These are phyloP conservation scores for Arctium minus DNA, from an alignment of 129 eudicot genomes.

Conservation along the genomic window DNA sequence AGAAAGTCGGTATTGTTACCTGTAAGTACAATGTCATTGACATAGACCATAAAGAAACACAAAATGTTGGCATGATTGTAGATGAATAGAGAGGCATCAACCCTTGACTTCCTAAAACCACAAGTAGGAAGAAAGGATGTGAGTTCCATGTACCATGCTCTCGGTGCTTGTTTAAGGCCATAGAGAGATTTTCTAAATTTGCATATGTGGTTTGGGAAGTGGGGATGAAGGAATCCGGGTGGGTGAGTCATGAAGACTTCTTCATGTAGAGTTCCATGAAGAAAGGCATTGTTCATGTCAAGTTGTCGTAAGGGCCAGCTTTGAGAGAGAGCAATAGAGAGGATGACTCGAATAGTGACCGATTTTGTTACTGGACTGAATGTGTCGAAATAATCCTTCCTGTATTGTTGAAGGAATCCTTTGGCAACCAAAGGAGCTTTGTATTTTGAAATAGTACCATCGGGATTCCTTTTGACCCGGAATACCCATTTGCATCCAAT, in stretches of 20 bases:
- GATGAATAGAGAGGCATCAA: neutral
- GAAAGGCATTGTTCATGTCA: neutral
- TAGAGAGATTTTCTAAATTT: neutral
- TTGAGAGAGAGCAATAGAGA: neutral
- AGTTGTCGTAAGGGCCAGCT: neutral
- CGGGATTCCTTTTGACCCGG: neutral
- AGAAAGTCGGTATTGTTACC: neutral
- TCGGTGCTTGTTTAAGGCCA: neutral
- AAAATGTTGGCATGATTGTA: neutral
- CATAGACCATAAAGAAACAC: neutral
- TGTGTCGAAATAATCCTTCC: neutral
- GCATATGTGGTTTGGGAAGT: neutral
- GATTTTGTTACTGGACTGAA: neutral
- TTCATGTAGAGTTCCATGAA: neutral
- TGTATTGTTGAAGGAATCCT: neutral
- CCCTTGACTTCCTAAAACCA: neutral
- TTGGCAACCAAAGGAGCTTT: neutral
- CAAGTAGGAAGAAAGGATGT: neutral
- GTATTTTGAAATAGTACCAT: neutral
- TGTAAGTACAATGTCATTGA: neutral
- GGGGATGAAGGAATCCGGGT: neutral
- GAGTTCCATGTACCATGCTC: neutral
- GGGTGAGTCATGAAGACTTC: neutral
- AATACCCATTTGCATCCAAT: conserved; percentile 2
- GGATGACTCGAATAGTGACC: neutral